Percentiles rank a stretch among this genome's conserved stretches.
Conservation (phyloP, 257 asterid genomes). For the Paraleonurus japonicus region DNA sequence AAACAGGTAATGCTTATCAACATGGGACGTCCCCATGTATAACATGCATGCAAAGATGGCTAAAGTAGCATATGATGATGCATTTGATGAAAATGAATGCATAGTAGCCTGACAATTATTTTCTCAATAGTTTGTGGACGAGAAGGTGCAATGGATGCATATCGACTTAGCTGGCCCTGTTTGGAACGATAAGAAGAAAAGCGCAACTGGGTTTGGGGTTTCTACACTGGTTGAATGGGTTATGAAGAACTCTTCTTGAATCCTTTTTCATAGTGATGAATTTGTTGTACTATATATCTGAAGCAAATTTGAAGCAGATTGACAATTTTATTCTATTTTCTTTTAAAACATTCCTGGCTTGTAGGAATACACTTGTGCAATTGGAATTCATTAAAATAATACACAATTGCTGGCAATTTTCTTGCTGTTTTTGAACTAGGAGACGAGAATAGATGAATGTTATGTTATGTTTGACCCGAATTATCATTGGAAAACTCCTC, state of each 20-base stretch:
- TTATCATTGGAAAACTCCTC: conserved; percentile 74
- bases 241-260: conserved; percentile 58
- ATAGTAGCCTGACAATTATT: background rate
- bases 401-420: background rate
- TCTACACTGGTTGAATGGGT: conserved; percentile 93
- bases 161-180: conserved; percentile 96
- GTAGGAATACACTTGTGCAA: conserved; percentile 3
- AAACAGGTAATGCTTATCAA: conserved; percentile 63
- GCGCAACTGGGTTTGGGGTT: conserved; percentile 84
- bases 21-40: too few species aligned
- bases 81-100: background rate
- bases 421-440: background rate
- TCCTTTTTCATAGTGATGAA: background rate
- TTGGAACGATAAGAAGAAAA: conserved; percentile 76
- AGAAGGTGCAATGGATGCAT: conserved; percentile 98
- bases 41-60: background rate
- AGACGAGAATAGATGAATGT: background rate
- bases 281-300: background rate
- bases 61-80: background rate
- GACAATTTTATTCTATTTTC: background rate
- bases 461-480: background rate
- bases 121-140: conserved; percentile 77
- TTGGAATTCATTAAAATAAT: background rate
- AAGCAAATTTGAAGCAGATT: background rate
- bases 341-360: background rate